Evolutionary conservation across 176 grass and related monocot species (phyloP).

Genomic region (Carex scoparia): DNA sequence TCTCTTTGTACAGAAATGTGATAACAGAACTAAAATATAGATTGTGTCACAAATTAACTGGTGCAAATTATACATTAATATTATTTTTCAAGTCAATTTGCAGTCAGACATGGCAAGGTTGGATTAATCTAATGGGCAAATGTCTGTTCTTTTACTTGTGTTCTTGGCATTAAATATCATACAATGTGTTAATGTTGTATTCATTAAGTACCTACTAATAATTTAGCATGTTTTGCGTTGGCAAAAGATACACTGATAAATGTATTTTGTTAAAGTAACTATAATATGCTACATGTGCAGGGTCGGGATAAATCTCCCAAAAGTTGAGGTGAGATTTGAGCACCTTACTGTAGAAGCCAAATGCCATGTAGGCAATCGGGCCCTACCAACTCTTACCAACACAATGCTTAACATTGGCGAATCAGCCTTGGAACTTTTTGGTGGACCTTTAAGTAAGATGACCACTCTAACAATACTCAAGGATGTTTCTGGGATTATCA

Average conservation of each 20-base stretch:
- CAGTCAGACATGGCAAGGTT: neutral
- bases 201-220: neutral
- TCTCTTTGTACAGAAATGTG: neutral
- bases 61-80: neutral
- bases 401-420: constrained; percentile 62
- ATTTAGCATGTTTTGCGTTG: neutral
- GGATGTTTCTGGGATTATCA: constrained; percentile 53
- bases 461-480: constrained; percentile 58
- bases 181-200: neutral
- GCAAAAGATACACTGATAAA: neutral
- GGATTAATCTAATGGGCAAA: neutral
- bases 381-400: constrained; percentile 80
- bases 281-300: constrained; percentile 28
- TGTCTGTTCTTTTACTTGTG: neutral
- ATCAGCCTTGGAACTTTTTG: constrained; percentile 40
- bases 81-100: neutral
- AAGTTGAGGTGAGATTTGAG: constrained; percentile 90
- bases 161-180: neutral
- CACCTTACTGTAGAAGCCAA: constrained; percentile 52
- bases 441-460: constrained; percentile 45
- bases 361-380: constrained; percentile 73
- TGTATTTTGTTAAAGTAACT: neutral
- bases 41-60: neutral
- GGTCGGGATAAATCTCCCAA: constrained; percentile 92
- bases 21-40: neutral